Evolutionary conservation across 345 rosid species (phyloP).

Genomic region (Gossypium turneri): DNA sequence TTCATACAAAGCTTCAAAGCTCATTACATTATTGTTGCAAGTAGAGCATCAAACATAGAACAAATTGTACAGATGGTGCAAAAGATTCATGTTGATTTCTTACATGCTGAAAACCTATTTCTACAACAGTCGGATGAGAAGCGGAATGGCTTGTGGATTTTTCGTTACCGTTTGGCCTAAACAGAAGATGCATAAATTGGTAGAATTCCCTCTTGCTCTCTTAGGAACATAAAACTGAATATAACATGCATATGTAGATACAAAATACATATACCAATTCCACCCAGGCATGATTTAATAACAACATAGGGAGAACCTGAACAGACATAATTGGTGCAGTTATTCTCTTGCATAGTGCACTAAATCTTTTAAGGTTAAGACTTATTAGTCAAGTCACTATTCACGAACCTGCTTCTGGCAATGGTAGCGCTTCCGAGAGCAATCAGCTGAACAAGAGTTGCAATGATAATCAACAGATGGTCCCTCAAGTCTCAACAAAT

Average conservation of each 20-base stretch:
- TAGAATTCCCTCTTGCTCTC: not conserved
- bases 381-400: constrained; percentile 7
- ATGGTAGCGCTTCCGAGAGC: constrained; percentile 98
- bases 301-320: not conserved
- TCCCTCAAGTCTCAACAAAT: constrained; percentile 68
- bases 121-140: no score
- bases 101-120: no score
- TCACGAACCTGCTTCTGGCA: constrained; percentile 88
- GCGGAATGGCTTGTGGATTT: no score
- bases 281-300: not conserved
- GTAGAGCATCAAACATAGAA: not conserved
- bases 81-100: not conserved
- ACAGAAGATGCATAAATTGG: no score
- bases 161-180: no score
- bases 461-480: constrained; percentile 96
- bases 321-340: not conserved
- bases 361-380: not conserved
- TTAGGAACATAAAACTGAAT: not conserved
- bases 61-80: not conserved
- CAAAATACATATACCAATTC: not conserved
- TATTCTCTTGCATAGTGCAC: not conserved
- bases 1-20: not conserved
- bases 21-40: not conserved
- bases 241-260: not conserved
- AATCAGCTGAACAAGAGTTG: constrained; percentile 97